Evolutionary conservation across 1,139 yeast species (phyloP).

Genomic region (Sugiyamaella novakii): DNA sequence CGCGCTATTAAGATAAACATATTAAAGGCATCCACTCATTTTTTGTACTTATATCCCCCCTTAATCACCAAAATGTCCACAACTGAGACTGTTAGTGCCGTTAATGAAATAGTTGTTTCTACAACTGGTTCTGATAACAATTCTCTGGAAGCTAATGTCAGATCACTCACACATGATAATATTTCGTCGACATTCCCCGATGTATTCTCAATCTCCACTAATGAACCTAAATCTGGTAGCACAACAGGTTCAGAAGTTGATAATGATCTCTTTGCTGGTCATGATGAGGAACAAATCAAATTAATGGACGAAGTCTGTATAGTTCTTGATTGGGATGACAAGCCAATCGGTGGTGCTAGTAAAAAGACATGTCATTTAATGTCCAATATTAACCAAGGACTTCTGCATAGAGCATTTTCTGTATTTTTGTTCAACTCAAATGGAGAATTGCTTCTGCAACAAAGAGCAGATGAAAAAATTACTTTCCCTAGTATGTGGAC

Average conservation of each 20-base stretch:
- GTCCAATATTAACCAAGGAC: constrained; percentile 81
- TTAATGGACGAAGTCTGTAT: constrained; percentile 97
- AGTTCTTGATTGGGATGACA: constrained; percentile 83
- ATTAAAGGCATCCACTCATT: too few relatives aligned
- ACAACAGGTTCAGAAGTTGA: constrained; percentile 29
- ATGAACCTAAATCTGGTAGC: constrained; percentile 7
- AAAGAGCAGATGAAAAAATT: constrained; percentile 93
- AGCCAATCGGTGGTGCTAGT: constrained; percentile 89
- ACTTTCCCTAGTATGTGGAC: constrained; percentile 98
- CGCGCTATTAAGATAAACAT: neutral
- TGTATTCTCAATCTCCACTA: constrained; percentile 24
- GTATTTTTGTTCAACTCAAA: constrained; percentile 85
- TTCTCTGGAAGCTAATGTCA: constrained; percentile 19
- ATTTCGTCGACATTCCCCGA: constrained; percentile 26
- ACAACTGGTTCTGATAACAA: neutral
- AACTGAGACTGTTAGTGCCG: neutral
- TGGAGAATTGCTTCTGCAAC: constrained; percentile 79
- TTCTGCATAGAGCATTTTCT: constrained; percentile 93
- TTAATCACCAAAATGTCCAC: neutral
- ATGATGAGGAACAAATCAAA: constrained; percentile 90
- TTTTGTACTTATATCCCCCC: neutral
- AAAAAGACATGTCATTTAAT: constrained; percentile 90
- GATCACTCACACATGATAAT: constrained; percentile 22
- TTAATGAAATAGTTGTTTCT: neutral
- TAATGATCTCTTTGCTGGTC: constrained; percentile 64